Percentiles rank a stretch among this genome's conserved stretches.
Evolutionary conservation across 129 eudicot genomes (phyloP).

Genomic region (Artemisia tridentata): DNA sequence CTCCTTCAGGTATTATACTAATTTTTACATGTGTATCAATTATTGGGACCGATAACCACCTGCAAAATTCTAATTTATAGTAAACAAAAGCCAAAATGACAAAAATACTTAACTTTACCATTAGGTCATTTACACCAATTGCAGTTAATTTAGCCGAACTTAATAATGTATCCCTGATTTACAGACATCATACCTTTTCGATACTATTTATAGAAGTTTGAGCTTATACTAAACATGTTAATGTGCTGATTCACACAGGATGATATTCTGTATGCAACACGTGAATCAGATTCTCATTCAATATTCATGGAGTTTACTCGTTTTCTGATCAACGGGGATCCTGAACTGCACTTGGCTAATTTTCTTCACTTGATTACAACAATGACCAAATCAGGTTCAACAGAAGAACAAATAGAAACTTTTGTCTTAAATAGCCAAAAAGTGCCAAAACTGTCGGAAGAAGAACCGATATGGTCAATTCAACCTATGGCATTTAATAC

Average conservation of each 20-base stretch:
- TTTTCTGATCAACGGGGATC: slow-evolving; percentile 45
- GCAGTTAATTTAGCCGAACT: background rate
- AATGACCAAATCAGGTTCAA: slow-evolving; percentile 71
- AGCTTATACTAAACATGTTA: background rate
- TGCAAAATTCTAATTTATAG: no score
- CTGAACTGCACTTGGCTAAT: slow-evolving; percentile 67
- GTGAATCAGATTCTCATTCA: slow-evolving; percentile 58
- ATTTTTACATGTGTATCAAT: no score
- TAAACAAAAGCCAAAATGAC: no score
- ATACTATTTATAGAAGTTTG: background rate
- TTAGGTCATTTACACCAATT: background rate
- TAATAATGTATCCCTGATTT: background rate
- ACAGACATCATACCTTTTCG: no score
- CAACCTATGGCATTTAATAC: slow-evolving; percentile 20
- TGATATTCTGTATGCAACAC: slow-evolving; percentile 44
- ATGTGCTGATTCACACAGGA: slow-evolving; percentile 24
- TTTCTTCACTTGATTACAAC: slow-evolving; percentile 75
- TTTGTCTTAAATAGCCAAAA: slow-evolving; percentile 69
- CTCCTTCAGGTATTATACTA: slow-evolving; percentile 33
- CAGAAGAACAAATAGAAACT: slow-evolving; percentile 57
- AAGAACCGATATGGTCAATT: slow-evolving; percentile 64
- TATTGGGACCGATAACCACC: no score
- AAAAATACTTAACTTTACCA: background rate
- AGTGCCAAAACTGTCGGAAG: slow-evolving; percentile 54
- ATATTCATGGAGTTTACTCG: slow-evolving; percentile 71